Conservation (phyloP, 208 protist genomes). For the Acanthamoeba rhysodes region DNA sequence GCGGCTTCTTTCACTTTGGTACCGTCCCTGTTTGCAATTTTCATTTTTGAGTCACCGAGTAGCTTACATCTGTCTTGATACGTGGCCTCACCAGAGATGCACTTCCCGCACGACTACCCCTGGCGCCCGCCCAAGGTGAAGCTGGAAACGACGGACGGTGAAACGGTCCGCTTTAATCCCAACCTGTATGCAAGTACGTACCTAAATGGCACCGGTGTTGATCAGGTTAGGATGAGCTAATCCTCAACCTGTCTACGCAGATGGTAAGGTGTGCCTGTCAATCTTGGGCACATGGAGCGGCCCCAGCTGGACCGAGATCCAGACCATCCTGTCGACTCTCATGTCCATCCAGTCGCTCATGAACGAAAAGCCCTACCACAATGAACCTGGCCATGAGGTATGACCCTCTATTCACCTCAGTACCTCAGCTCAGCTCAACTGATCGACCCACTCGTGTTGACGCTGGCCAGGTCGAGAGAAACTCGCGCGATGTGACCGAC, state of each 20-base stretch:
- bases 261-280: slow-evolving; percentile 89
- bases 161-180: slow-evolving; percentile 92
- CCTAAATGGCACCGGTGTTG: too few relatives aligned
- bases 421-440: neutral
- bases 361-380: slow-evolving; percentile 92
- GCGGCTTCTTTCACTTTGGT: slow-evolving; percentile 85
- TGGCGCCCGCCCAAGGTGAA: slow-evolving; percentile 66
- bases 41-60: neutral
- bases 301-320: slow-evolving; percentile 25
- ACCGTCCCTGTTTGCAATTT: neutral
- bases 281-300: slow-evolving; percentile 93
- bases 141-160: slow-evolving; percentile 88
- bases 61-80: neutral
- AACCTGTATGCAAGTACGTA: slow-evolving; percentile 91
- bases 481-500: neutral
- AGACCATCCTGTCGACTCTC: slow-evolving; percentile 80
- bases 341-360: slow-evolving; percentile 93
- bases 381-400: slow-evolving; percentile 87
- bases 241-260: neutral
- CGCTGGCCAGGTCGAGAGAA: neutral
- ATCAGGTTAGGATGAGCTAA: neutral
- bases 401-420: neutral
- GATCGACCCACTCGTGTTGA: too few relatives aligned
- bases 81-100: slow-evolving; percentile 64
- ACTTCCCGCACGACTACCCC: slow-evolving; percentile 82